Evolutionary conservation across 768 basidiomycete species (phyloP).

Genomic region (Amyloporia xantha): DNA sequence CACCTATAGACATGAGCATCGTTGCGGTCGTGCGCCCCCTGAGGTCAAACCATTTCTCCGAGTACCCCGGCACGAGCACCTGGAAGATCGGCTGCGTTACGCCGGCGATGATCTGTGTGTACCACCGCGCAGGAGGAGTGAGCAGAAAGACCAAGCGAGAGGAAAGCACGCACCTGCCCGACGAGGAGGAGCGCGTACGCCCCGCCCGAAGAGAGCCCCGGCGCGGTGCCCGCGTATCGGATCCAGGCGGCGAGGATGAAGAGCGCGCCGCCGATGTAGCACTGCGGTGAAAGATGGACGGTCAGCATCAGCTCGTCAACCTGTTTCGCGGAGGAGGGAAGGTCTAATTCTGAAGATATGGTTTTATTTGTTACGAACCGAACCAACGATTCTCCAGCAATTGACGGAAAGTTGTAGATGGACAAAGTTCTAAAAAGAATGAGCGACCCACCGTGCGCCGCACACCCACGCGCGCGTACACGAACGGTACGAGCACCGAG

Average conservation of each 20-base stretch:
- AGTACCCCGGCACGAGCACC: slow-evolving; percentile 73
- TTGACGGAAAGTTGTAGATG: too few relatives aligned
- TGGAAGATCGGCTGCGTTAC: slow-evolving; percentile 70
- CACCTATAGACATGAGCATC: slow-evolving; percentile 45
- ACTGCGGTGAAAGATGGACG: slow-evolving; percentile 32
- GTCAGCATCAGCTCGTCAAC: neutral
- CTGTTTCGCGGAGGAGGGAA: too few relatives aligned
- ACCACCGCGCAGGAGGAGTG: neutral
- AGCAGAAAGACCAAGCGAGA: neutral
- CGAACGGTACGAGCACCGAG: slow-evolving; percentile 50
- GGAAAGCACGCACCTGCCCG: slow-evolving; percentile 66
- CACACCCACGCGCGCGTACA: slow-evolving; percentile 55
- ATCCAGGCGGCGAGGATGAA: slow-evolving; percentile 68
- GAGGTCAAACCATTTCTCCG: slow-evolving; percentile 79
- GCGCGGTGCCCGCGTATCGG: slow-evolving; percentile 62
- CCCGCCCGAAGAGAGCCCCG: slow-evolving; percentile 41
- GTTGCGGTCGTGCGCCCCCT: slow-evolving; percentile 73
- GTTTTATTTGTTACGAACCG: too few relatives aligned
- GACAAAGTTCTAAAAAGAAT: too few relatives aligned
- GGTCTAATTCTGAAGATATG: too few relatives aligned
- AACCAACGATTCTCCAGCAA: too few relatives aligned
- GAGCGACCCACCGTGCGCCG: slow-evolving; percentile 48
- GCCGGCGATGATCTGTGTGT: slow-evolving; percentile 49
- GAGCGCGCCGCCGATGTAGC: slow-evolving; percentile 46
- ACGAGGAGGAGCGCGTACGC: slow-evolving; percentile 64